Base-by-base conservation (phyloP, 2,329 filamentous ascomycete species). In the Fusarium dimerum region DNA sequence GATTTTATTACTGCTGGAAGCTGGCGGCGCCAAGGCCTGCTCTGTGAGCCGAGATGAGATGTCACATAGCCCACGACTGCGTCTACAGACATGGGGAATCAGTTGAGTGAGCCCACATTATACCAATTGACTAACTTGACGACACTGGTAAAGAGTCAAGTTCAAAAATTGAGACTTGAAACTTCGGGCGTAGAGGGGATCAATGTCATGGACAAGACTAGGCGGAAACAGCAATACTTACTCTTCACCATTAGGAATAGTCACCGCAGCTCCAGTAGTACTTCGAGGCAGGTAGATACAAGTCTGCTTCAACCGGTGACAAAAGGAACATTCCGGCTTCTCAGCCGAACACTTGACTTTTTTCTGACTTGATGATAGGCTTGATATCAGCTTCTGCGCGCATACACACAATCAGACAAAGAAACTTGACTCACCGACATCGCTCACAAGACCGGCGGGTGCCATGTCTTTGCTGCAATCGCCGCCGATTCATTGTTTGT, bases 271-370 rank as follows among this genome's bases (percentile, higher is more conserved):
- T 15, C 34, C 16, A 38, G 42, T 38, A 10, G 54, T 52, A 9
- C 55, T 60, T 1, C 57, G 43, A 2, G 62, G 62, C 1, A 64
- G 61, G 47, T 64, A 64, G 2, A 56, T 43, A 12, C 62, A 64
- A 0, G 50, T 45, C 15, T 61, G 53, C 12, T 54, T 52, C 2
- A 61, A 55, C 1, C 58, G 49, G 6, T 48, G 50, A 26, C 62
- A 64, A 40, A 61, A 61, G 3, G 62, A 63, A 41, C 62, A 64
- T 0, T 17, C 48, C 1, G 62, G 62, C 30, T 64, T 64, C 43
- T 64, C 62, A 20, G 61, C 57, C 3, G 62, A 59, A 11, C 62
- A 64, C 43, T 64, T 64, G 1, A 62, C 61, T 46, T 64, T 64
- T 40, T 64, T 64, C 15, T 63, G 51, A 2, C 62, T 60, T 32